Conservation (phyloP, 169 alveolate species). For the Eimeria zaria region DNA sequence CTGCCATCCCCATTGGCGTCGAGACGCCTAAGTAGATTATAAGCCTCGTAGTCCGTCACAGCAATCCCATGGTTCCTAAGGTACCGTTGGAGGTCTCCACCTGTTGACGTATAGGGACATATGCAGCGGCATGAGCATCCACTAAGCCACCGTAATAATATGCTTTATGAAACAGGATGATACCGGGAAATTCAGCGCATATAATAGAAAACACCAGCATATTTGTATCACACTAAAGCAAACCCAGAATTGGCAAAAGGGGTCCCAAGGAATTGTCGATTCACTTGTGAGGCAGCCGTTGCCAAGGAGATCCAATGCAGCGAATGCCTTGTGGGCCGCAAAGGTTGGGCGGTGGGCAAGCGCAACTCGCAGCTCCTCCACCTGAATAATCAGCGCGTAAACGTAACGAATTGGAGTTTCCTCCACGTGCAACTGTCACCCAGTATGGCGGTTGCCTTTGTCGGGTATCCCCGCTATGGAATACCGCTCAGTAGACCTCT, state of each 20-base stretch:
- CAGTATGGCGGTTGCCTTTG: not conserved
- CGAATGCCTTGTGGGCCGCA: slow-evolving; percentile 65
- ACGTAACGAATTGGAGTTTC: not conserved
- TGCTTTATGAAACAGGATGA: not conserved
- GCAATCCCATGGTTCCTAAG: slow-evolving; percentile 74
- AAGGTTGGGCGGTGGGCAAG: slow-evolving; percentile 72
- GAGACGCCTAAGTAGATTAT: slow-evolving; percentile 77
- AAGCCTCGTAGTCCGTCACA: slow-evolving; percentile 79
- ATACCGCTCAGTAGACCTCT: not conserved
- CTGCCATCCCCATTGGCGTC: slow-evolving; percentile 80
- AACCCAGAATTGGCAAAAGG: not conserved
- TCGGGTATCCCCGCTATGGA: not conserved
- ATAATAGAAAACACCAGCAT: not conserved
- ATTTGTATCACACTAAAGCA: not conserved
- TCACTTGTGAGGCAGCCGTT: slow-evolving; percentile 77
- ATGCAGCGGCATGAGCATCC: not conserved
- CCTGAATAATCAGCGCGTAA: slow-evolving; percentile 53
- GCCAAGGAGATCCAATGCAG: slow-evolving; percentile 35
- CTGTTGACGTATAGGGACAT: slow-evolving; percentile 8
- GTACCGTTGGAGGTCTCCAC: slow-evolving; percentile 74
- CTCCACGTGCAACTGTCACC: not conserved
- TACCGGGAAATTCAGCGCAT: not conserved
- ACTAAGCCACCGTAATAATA: not conserved
- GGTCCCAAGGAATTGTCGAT: not conserved
- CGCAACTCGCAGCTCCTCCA: slow-evolving; percentile 66